Evolutionary conservation across 2,329 filamentous ascomycete genomes (phyloP), one percentile per base, ranked within the genome.

Genomic region (Diaporthe australafricana): DNA sequence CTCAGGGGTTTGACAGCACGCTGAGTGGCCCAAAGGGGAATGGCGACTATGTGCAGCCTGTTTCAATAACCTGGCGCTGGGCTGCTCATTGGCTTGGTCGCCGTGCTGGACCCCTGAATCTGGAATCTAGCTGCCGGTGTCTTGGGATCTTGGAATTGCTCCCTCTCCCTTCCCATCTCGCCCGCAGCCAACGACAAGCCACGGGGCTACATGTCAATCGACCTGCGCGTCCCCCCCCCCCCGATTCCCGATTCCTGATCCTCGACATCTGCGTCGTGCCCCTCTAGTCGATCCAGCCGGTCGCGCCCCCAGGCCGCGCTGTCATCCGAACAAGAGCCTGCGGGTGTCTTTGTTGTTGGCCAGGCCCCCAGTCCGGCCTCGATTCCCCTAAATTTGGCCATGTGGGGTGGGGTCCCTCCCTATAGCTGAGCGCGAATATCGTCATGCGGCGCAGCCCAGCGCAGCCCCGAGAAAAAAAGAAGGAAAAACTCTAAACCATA

Each of bases 1-100:
- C 60, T 63, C 60, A 63, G 60, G 60, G 60, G 60, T 63, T 63
- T 50, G 60, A 63, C 60, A 63, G 60, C 42, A 48, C 47, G 60
- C 60, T 63, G 60, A 25, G 42, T 35, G 27, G 57, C 57, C 57
- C 57, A 48, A 63, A 63, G 42, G 27, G 57, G 57, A 38, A 63
- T 63, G 42, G 57, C 57, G 57, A 63, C 42, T 25, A 12, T 20
- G 4, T 25, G 42, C 60, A 63, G 40, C 60, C 35, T 63, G 60
- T 63, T 63, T 63, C 60, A 63, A 63, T 45, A 48, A 35, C 60
- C 57, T 17, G 12, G 60, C 27, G 20, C 30, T 38, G 12, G n/a
- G 60, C n/a, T 63, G 42, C 20, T 63, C 17, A 63, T 63, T 63
- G 60, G 42, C 42, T 14, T 63, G 20, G 3, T 22, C 16, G 0